Evolutionary conservation across 1,284 basidiomycete genomes (phyloP).

Genomic region (Papiliotrema fonsecae): DNA sequence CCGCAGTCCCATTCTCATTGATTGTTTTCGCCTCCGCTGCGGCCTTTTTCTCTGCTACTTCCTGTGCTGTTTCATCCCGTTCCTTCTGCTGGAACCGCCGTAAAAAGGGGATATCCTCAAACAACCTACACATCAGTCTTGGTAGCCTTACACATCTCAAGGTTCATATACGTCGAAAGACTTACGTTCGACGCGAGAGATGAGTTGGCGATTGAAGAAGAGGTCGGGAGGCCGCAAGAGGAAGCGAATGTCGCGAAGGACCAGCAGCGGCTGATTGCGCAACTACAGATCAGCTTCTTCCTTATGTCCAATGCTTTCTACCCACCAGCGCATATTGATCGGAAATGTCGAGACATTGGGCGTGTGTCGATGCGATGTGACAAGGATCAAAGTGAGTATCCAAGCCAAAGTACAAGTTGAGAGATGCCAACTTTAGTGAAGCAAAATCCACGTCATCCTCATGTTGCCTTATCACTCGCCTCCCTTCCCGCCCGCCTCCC

Average conservation of each 20-base stretch:
- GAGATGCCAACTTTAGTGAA: no score
- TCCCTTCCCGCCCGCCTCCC: no score
- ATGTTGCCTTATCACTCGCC: no score
- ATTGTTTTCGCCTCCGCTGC: not conserved
- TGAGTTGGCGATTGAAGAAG: not conserved
- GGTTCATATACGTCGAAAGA: no score
- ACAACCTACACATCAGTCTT: no score
- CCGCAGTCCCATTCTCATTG: not conserved
- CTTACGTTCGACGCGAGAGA: conserved; percentile 4
- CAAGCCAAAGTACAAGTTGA: not conserved
- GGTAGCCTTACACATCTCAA: no score
- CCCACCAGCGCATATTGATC: conserved; percentile 1
- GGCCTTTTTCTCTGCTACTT: not conserved
- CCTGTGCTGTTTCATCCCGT: no score
- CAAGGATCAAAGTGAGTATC: not conserved
- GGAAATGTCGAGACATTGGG: not conserved
- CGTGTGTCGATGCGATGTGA: not conserved
- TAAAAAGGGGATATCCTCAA: no score
- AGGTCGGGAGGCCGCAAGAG: no score
- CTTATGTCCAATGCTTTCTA: not conserved
- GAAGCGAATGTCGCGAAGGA: not conserved
- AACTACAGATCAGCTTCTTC: not conserved
- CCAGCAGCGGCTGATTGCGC: conserved; percentile 2
- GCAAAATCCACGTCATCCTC: no score
- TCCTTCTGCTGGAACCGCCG: no score